phyloP scores from a whole-genome alignment of 148 eudicot species.

The Rhododendron griersonianum region DNA sequence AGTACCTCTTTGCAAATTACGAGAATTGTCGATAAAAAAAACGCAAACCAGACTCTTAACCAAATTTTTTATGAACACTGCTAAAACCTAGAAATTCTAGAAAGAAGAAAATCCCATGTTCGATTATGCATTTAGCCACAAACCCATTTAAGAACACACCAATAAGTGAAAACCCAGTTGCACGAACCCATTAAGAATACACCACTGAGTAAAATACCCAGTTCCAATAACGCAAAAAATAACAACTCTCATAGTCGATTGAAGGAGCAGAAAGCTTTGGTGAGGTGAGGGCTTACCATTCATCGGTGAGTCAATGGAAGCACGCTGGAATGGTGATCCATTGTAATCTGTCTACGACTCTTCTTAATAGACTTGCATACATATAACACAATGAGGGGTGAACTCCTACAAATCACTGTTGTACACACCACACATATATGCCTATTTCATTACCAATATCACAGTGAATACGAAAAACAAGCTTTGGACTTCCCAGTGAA shows the following conservation, averaged over 20 bases:
- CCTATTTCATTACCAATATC: too few species aligned
- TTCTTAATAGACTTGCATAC: not conserved
- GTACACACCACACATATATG: too few species aligned
- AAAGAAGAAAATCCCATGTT: not conserved
- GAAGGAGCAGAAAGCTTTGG: not conserved
- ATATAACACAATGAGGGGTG: too few species aligned
- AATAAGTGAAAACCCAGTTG: not conserved
- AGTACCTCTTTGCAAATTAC: not conserved
- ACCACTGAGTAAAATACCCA: not conserved
- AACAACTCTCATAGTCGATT: not conserved
- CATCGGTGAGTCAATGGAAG: not conserved
- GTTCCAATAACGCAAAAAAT: not conserved
- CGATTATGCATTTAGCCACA: not conserved
- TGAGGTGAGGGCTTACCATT: not conserved
- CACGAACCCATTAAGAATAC: not conserved
- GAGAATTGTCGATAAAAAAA: not conserved
- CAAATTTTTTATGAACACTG: not conserved
- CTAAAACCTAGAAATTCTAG: constrained; percentile 1
- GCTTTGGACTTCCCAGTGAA: too few species aligned
- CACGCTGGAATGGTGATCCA: not conserved
- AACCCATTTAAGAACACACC: not conserved
- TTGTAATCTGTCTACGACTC: not conserved
- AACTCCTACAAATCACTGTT: too few species aligned
- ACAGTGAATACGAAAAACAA: too few species aligned
- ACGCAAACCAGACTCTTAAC: not conserved